These are phyloP conservation scores for Salix arbutifolia DNA, from an alignment of 345 rosid genomes.

Conservation along the genomic window DNA sequence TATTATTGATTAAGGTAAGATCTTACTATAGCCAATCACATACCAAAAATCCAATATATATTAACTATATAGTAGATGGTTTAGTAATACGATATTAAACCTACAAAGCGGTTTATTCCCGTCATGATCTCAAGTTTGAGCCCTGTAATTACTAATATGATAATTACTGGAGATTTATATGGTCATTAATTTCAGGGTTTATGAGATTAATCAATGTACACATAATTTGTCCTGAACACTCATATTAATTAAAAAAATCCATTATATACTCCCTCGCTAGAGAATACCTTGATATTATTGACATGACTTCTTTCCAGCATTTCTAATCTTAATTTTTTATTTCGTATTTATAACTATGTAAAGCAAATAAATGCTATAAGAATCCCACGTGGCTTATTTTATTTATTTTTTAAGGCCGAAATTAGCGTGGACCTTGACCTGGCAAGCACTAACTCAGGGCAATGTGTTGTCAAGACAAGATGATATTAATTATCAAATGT, in stretches of 20 bases:
- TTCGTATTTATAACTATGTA: background rate
- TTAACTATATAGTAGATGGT: no score
- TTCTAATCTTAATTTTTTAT: background rate
- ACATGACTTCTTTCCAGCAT: background rate
- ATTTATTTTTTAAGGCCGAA: background rate
- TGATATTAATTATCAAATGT: background rate
- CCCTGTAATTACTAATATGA: fast-evolving
- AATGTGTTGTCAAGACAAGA: background rate
- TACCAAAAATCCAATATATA: background rate
- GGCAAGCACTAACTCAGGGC: background rate
- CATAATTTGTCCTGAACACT: fast-evolving
- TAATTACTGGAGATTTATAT: no score
- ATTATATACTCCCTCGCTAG: background rate
- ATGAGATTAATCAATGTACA: fast-evolving
- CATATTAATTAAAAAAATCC: no score
- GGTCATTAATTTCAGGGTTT: fast-evolving
- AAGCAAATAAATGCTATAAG: background rate
- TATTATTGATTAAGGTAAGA: no score
- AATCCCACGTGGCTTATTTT: background rate
- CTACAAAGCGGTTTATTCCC: fast-evolving
- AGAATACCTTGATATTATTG: background rate
- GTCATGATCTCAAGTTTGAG: no score
- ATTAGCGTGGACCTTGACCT: background rate
- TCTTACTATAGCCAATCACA: background rate
- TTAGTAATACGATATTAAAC: no score